Base-by-base conservation (phyloP, 2,329 filamentous ascomycete genomes). In the Drechslera avenae region DNA sequence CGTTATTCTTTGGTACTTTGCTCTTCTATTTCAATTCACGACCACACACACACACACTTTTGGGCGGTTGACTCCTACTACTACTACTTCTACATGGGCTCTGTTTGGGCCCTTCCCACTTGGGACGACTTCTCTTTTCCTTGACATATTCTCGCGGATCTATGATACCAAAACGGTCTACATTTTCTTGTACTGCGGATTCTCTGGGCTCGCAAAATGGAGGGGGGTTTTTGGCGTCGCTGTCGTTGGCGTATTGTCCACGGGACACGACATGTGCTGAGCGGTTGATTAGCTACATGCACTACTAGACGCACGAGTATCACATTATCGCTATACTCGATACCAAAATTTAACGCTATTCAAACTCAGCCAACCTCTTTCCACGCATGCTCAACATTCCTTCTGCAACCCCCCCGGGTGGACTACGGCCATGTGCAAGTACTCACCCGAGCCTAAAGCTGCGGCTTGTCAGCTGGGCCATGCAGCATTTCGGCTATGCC, bases 251-350 rank as follows among this genome's bases (percentile, higher is more conserved):
- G 41, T 30, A 34, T 39, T 56, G 39, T 49, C 59, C 59, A 56
- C 47, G 59, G 50, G 56, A 58, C 52, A 60, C 56, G 45, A 60
- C 49, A 33, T 41, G 37, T 58, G 39, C 53, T 55, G 59, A 52
- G 55, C 58, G 48, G 57, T 46, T 46, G 50, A 41, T 48, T 54
- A 35, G 47, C 50, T 53, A 57, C 34, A 52, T 37, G 44, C 52
- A 60, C 50, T 43, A 28, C 10, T 62, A 62, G 55, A 62, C 52
- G 43, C 44, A 66, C 52, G 61, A 66, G 62, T 52, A 58, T 54
- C 45, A 59, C 32, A 53, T 47, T 42, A 34, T 43, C 50, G 48
- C 43, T 30, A 42, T 46, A 55, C 31, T 47, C 18, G 37, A 6
- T 23, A 47, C 32, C 33, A 35, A 44, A 39, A 40, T 40, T 42